phyloP scores from a whole-genome alignment of 345 rosid species.

The Aurinia saxatilis region DNA sequence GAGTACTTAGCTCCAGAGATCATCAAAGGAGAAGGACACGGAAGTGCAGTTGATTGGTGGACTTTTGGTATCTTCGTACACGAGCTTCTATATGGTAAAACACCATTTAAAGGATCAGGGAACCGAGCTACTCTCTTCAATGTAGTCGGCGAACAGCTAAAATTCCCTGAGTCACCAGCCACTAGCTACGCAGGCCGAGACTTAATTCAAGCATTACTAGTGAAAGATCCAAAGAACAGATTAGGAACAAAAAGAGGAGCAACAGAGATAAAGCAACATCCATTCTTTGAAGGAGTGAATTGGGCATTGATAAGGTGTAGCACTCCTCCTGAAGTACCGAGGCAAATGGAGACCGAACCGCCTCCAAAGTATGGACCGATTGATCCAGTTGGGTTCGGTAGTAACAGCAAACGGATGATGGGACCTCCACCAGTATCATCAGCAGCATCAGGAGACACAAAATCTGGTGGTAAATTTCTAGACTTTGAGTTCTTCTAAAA shows the following conservation, averaged over 20 bases:
- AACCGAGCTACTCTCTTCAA: conserved; percentile 90
- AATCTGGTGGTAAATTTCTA: conserved; percentile 82
- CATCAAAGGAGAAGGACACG: conserved; percentile 96
- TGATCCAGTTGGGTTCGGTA: conserved; percentile 61
- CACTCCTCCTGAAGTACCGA: conserved; percentile 94
- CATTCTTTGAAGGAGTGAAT: conserved; percentile 93
- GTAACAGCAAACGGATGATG: conserved; percentile 65
- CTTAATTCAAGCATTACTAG: conserved; percentile 71
- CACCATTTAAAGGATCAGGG: conserved; percentile 94
- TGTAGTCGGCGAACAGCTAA: conserved; percentile 89
- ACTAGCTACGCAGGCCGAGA: conserved; percentile 86
- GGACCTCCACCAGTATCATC: conserved; percentile 22
- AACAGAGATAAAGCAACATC: conserved; percentile 94
- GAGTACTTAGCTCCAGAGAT: conserved; percentile 97
- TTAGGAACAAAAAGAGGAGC: conserved; percentile 96
- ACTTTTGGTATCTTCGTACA: conserved; percentile 94
- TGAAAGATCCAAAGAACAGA: conserved; percentile 88
- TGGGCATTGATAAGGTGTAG: conserved; percentile 98
- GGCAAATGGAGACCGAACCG: conserved; percentile 61
- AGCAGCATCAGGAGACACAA: conserved; percentile 41
- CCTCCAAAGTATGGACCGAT: conserved; percentile 55
- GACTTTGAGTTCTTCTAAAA: conserved; percentile 93
- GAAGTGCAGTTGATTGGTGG: conserved; percentile 99
- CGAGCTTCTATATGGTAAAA: conserved; percentile 78
- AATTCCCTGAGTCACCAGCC: conserved; percentile 84